phyloP scores from a whole-genome alignment of 2,329 filamentous ascomycete species.

The Colletotrichum sp. region DNA sequence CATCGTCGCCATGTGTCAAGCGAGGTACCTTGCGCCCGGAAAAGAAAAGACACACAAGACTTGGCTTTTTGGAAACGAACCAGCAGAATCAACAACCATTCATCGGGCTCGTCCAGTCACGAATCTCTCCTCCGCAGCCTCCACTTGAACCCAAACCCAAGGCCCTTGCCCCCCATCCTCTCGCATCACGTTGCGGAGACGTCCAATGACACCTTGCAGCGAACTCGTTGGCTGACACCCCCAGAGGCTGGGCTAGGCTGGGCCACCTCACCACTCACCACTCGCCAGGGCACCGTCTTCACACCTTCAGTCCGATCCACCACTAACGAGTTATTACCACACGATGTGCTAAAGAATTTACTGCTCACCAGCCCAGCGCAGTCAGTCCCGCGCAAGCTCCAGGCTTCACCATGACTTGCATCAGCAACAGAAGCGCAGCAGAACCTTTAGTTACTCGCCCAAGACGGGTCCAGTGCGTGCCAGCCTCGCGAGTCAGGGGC shows the following conservation, averaged over 20 bases:
- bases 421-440: not conserved
- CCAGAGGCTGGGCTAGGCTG: not conserved
- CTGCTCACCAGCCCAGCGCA: not conserved
- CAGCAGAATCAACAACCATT: not conserved
- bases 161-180: not conserved
- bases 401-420: not conserved
- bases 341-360: not conserved
- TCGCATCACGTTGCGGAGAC: not conserved
- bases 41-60: not conserved
- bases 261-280: not conserved
- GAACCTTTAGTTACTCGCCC: not conserved
- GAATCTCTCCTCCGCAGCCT: conserved; percentile 1
- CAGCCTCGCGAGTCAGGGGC: conserved; percentile 20
- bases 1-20: not conserved
- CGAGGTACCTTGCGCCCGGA: not conserved
- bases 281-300: not conserved
- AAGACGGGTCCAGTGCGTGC: not conserved
- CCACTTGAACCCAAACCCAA: not conserved
- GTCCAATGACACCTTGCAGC: not conserved
- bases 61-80: not conserved
- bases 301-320: not conserved
- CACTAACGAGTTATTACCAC: not conserved
- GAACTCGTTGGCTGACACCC: conserved; percentile 5
- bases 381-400: not conserved
- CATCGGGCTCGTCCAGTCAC: not conserved